These are phyloP conservation scores for Penicillium herquei DNA, from an alignment of 495 filamentous ascomycete species.

Conservation along the genomic window DNA sequence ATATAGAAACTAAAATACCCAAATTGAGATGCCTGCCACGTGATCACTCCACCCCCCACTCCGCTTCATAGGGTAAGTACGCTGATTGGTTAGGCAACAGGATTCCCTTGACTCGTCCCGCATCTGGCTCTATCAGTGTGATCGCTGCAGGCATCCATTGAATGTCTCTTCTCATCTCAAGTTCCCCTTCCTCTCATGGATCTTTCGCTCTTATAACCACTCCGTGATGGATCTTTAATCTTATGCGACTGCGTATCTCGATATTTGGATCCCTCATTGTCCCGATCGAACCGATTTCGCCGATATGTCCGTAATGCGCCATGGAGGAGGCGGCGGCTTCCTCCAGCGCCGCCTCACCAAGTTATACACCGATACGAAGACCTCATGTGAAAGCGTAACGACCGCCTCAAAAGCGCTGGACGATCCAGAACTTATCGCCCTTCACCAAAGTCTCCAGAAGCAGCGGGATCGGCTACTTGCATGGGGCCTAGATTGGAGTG, in stretches of 20 bases:
- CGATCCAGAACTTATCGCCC: constrained; percentile 51
- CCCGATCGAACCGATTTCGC: constrained; percentile 29
- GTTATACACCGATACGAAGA: constrained; percentile 90
- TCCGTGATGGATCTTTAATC: constrained; percentile 17
- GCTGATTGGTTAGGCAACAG: constrained; percentile 53
- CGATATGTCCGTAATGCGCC: constrained; percentile 50
- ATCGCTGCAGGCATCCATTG: constrained; percentile 26
- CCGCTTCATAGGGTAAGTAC: neutral
- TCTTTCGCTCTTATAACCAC: neutral
- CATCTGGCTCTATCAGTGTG: constrained; percentile 27
- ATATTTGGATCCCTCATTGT: constrained; percentile 10
- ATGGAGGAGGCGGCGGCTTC: constrained; percentile 44
- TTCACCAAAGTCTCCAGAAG: constrained; percentile 57
- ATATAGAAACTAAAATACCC: neutral
- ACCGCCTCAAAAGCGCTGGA: constrained; percentile 61
- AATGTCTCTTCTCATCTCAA: constrained; percentile 9
- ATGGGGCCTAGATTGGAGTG: constrained; percentile 92
- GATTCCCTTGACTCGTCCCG: constrained; percentile 36
- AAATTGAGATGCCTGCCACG: constrained; percentile 42
- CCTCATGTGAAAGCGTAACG: constrained; percentile 78
- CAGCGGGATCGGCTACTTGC: constrained; percentile 67
- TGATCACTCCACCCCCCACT: constrained; percentile 16
- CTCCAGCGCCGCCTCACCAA: constrained; percentile 73
- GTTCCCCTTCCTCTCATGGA: constrained; percentile 5
- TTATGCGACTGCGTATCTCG: neutral